phyloP scores from a whole-genome alignment of 2,329 filamentous ascomycete species.

The Phialophora chinensis region DNA sequence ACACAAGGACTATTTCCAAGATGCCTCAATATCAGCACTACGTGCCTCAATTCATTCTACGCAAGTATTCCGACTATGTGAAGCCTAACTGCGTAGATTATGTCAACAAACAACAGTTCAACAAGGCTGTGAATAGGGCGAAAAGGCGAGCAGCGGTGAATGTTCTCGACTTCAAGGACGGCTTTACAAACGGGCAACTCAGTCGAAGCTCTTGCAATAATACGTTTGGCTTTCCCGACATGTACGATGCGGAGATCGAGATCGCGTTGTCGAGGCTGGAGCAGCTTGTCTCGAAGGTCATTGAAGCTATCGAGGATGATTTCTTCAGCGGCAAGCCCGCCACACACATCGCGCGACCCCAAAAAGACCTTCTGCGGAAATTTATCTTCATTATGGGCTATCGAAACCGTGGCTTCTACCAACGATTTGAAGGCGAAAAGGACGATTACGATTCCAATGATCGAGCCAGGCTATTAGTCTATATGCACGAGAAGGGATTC shows the following conservation, averaged over 20 bases:
- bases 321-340: too few species aligned
- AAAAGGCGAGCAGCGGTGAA: too few species aligned
- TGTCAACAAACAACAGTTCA: too few species aligned
- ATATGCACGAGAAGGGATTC: neutral
- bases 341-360: neutral
- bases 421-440: neutral
- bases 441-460: neutral
- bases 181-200: too few species aligned
- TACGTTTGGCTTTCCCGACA: too few species aligned
- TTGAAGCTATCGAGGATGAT: neutral
- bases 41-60: constrained; percentile 10
- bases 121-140: too few species aligned
- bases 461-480: neutral
- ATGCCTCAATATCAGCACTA: constrained; percentile 12
- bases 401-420: neutral
- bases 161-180: too few species aligned
- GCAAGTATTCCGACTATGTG: constrained; percentile 4
- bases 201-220: too few species aligned
- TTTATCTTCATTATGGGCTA: neutral
- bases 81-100: neutral
- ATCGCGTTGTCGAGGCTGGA: too few species aligned
- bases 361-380: neutral
- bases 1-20: too few species aligned
- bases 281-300: neutral
- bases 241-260: too few species aligned